Conservation (phyloP, 2,329 filamentous ascomycete species). For the Venturiaceae sp. region DNA sequence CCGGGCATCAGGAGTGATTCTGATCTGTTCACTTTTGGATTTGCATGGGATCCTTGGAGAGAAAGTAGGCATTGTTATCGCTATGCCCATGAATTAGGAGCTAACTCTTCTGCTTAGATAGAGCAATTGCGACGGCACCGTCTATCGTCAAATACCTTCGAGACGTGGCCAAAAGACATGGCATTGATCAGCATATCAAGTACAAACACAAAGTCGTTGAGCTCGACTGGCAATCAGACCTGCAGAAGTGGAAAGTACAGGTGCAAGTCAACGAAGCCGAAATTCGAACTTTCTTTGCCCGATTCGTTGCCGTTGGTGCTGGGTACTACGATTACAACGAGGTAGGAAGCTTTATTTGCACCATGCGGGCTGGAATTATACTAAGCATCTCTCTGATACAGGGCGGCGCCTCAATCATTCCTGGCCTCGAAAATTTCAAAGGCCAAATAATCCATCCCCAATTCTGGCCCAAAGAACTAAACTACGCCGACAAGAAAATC, state of each 20-base stretch:
- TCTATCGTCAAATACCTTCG: conserved; percentile 34
- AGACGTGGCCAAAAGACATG: conserved; percentile 30
- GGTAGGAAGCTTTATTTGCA: too few relatives aligned
- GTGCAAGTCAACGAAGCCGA: conserved; percentile 25
- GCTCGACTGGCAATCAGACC: conserved; percentile 34
- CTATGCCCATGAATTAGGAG: too few relatives aligned
- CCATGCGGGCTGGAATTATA: conserved; percentile 43
- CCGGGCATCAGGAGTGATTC: conserved; percentile 53
- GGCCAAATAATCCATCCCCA: conserved; percentile 60
- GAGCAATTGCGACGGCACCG: conserved; percentile 33
- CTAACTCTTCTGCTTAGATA: too few relatives aligned
- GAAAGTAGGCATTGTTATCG: conserved; percentile 29
- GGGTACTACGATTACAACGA: conserved; percentile 68
- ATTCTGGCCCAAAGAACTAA: conserved; percentile 62
- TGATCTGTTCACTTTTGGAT: conserved; percentile 43
- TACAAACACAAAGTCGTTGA: conserved; percentile 30
- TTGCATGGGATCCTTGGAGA: conserved; percentile 61
- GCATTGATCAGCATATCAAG: conserved; percentile 35
- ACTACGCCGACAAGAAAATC: conserved; percentile 57
- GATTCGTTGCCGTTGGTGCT: conserved; percentile 49
- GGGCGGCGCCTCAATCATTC: conserved; percentile 51
- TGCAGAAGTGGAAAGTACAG: conserved; percentile 37
- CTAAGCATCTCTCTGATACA: too few relatives aligned
- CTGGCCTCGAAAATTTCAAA: conserved; percentile 56
- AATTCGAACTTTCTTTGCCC: conserved; percentile 25